Evolutionary conservation across 2,329 filamentous ascomycete genomes (phyloP), one percentile per base, ranked within the genome.

Genomic region (Zasmidium cellare): DNA sequence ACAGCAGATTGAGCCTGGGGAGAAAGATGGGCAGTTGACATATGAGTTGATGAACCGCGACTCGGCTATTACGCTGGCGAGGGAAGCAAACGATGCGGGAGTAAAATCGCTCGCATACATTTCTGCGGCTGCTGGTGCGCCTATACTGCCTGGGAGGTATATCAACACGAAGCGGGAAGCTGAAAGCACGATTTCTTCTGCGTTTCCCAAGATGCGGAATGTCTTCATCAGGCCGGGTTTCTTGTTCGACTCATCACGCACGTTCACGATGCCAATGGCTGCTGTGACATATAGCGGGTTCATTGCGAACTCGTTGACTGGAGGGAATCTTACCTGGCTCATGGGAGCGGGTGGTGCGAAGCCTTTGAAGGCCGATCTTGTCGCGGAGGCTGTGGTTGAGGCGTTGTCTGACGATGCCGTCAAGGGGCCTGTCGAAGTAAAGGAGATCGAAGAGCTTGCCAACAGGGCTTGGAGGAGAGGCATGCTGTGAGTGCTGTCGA

Each of bases 41-140:
- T 99, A 99, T 78, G 94, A 97, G 79, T 82, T 92, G 60, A 97
- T 99, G 91, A 99, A 99, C 77, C 85, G 94, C 57, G 93, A 97
- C 77, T 83, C 83, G 77, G 93, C 93, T 49, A 85, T 97, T 60
- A 84, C 88, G 55, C 82, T 97, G 14, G 94, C 93, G 14, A 86
- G 88, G 69, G 90, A 93, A 72, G 87, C 92, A 1, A 82, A 82
- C 23, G 77, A 77, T 31, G 84, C 85, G 59, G 81, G 85, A 35
- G 87, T 88, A 14, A 77, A 81, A 18, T 85, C 87, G 0, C 97
- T 96, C 72, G 86, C 88, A 59, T 97, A 91, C 79, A 88, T 99
- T 60, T 96, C 92, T 35, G 94, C 94, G 1, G 90, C 91, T 0
- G 91, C 83, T 1, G 93, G 91, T 2, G 90, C 92, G 1, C 92